Conservation (phyloP, 495 filamentous ascomycete genomes). For the Penicillium flavigenum region DNA sequence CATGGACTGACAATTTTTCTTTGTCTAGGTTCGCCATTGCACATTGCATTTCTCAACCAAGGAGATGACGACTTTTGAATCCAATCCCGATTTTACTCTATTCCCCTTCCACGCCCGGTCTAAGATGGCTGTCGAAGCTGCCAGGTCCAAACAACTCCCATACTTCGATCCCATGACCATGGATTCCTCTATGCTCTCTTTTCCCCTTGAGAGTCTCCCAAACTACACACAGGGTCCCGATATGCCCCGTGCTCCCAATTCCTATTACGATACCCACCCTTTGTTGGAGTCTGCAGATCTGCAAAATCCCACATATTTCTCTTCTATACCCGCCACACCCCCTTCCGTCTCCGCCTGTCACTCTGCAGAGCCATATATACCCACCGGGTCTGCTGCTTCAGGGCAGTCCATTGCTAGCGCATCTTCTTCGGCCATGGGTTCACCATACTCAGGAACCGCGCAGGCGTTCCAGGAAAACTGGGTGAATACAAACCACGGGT, state of each 20-base stretch:
- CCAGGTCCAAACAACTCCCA: conserved; percentile 34
- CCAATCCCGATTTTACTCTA: conserved; percentile 29
- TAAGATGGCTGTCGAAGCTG: conserved; percentile 43
- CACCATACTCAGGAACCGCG: conserved; percentile 67
- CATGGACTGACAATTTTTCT: background rate
- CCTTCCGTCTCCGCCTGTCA: conserved; percentile 34
- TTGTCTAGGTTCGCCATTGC: background rate
- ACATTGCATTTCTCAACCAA: background rate
- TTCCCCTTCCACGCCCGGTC: conserved; percentile 18
- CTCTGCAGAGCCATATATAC: conserved; percentile 47
- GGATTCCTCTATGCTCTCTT: conserved; percentile 42
- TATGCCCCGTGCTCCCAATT: conserved; percentile 25
- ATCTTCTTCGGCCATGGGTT: conserved; percentile 78
- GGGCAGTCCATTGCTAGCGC: conserved; percentile 67
- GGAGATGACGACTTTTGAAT: conserved; percentile 15
- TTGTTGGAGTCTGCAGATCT: conserved; percentile 32
- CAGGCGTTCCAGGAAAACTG: conserved; percentile 61
- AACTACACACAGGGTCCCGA: conserved; percentile 30
- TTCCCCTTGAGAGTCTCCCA: conserved; percentile 29
- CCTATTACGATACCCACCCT: conserved; percentile 31
- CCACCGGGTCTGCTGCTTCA: conserved; percentile 70
- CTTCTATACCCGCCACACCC: conserved; percentile 41
- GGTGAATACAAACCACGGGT: conserved; percentile 57
- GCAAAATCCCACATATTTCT: conserved; percentile 33
- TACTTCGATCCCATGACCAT: conserved; percentile 41